A percentile compares a stretch with the other conserved stretches of the same genome.
Evolutionary conservation across 2,329 filamentous ascomycete genomes (phyloP).

Genomic region (Scleromitrula shiraiana): DNA sequence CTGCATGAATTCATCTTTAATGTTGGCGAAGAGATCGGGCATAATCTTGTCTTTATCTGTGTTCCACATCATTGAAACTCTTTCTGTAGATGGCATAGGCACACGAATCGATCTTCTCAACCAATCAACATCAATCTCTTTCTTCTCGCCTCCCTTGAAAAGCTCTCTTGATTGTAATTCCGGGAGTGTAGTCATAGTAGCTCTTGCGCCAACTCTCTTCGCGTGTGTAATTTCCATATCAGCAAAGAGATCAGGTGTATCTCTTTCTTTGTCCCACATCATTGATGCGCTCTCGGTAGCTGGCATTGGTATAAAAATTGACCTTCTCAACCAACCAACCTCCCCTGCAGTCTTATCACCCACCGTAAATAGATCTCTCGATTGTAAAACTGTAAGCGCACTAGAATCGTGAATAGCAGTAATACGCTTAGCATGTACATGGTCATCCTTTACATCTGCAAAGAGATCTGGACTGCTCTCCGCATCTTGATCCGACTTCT

Average conservation of each 20-base stretch:
- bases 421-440: neutral
- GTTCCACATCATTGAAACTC: neutral
- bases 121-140: constrained; percentile 11
- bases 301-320: neutral
- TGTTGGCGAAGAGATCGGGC: constrained; percentile 15
- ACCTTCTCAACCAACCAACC: neutral
- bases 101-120: neutral
- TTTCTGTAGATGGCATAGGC: neutral
- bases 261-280: too few relatives aligned
- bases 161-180: neutral
- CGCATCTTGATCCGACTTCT: too few relatives aligned
- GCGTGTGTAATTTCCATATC: neutral
- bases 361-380: constrained; percentile 14
- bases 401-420: neutral
- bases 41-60: too few relatives aligned
- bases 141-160: neutral
- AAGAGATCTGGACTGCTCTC: neutral
- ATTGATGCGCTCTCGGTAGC: too few relatives aligned
- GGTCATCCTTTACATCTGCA: neutral
- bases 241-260: neutral
- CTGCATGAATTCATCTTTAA: constrained; percentile 7
- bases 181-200: constrained; percentile 9
- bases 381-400: constrained; percentile 11
- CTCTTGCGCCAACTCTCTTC: neutral
- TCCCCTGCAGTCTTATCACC: neutral